Percentiles rank a stretch among this genome's conserved stretches.
Evolutionary conservation across 2,329 filamentous ascomycete species (phyloP).

Genomic region (Xylariaceae sp.): DNA sequence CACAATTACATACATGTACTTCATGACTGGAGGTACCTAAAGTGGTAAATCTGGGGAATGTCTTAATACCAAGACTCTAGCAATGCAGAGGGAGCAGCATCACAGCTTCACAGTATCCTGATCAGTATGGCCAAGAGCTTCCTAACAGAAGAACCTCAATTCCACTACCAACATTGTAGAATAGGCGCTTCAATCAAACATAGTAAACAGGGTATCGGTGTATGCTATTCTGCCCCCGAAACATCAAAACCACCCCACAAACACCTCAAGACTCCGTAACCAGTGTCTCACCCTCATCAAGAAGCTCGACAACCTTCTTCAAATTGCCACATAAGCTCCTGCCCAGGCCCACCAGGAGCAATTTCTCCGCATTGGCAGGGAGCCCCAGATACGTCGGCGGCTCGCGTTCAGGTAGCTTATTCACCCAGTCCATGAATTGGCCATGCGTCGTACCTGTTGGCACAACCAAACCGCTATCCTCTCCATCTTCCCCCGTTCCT

Average conservation of each 20-base stretch:
- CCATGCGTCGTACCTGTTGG: slow-evolving; percentile 78
- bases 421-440: slow-evolving; percentile 90
- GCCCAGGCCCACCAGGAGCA: slow-evolving; percentile 85
- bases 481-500: slow-evolving; percentile 52
- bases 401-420: slow-evolving; percentile 87
- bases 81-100: no score
- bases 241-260: not conserved
- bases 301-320: slow-evolving; percentile 77
- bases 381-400: slow-evolving; percentile 93
- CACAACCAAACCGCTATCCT: slow-evolving; percentile 64
- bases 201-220: not conserved
- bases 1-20: not conserved
- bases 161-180: not conserved
- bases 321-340: slow-evolving; percentile 80
- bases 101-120: no score
- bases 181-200: no score
- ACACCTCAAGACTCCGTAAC: slow-evolving; percentile 59
- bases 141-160: not conserved
- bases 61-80: no score
- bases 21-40: no score
- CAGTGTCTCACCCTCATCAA: slow-evolving; percentile 92
- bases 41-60: no score
- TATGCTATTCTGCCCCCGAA: not conserved
- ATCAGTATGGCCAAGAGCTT: no score
- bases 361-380: slow-evolving; percentile 93